These are phyloP conservation scores for Cyclospora cayetanensis DNA, from an alignment of 169 alveolate species.

Conservation along the genomic window DNA sequence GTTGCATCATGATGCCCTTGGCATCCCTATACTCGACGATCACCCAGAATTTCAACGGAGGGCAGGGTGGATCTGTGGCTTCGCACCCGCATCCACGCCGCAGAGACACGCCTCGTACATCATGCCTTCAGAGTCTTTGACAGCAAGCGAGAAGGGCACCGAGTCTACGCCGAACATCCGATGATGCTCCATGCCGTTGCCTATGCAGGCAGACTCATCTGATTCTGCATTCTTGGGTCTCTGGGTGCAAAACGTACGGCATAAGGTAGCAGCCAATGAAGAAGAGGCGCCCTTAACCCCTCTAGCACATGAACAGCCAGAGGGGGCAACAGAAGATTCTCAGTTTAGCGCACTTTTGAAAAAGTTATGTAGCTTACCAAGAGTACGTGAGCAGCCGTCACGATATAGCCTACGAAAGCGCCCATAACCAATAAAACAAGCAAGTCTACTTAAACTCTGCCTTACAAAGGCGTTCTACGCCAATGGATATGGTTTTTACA, in stretches of 20 bases:
- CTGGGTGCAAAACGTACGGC: too few relatives aligned
- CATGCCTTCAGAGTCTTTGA: conserved; percentile 32
- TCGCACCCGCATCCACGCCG: conserved; percentile 15
- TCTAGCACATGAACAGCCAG: too few relatives aligned
- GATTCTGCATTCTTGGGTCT: too few relatives aligned
- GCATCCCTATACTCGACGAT: not conserved
- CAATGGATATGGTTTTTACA: too few relatives aligned
- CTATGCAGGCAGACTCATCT: too few relatives aligned
- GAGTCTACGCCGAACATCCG: not conserved
- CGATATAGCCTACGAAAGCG: conserved; percentile 16
- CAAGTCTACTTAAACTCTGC: not conserved
- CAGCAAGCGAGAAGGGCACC: not conserved
- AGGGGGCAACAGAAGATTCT: too few relatives aligned
- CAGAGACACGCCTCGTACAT: not conserved
- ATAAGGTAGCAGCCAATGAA: too few relatives aligned
- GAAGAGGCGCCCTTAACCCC: too few relatives aligned
- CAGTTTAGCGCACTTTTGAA: too few relatives aligned
- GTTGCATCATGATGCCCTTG: not conserved
- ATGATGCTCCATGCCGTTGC: too few relatives aligned
- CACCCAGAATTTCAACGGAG: not conserved
- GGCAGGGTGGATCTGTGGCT: not conserved
- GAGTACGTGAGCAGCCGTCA: conserved; percentile 43
- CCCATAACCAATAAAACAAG: not conserved
- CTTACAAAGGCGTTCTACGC: not conserved
- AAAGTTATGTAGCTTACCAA: conserved; percentile 42